phyloP scores from a whole-genome alignment of 345 rosid genomes.

The Noccaea bulbosa region DNA sequence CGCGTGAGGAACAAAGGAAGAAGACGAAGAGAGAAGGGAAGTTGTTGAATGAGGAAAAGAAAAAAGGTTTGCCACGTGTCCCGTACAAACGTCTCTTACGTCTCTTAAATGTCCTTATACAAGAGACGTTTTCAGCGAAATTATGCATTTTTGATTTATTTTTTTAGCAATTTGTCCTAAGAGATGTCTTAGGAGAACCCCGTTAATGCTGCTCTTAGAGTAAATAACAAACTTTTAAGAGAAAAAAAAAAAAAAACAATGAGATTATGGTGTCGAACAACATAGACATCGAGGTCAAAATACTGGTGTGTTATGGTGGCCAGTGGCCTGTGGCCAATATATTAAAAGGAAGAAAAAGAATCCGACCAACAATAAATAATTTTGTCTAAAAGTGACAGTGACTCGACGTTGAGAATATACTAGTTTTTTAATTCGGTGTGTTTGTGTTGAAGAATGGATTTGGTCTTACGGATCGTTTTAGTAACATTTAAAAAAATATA shows the following conservation, averaged over 20 bases:
- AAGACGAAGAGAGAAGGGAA: too few species aligned
- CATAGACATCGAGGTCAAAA: slow-evolving; percentile 23
- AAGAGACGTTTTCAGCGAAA: too few species aligned
- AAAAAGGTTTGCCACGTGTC: too few species aligned
- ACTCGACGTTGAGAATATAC: slow-evolving; percentile 41
- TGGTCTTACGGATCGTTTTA: slow-evolving; percentile 34
- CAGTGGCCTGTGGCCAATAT: slow-evolving; percentile 37
- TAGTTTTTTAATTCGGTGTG: slow-evolving; percentile 39
- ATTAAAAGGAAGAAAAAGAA: slow-evolving; percentile 31
- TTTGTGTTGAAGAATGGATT: slow-evolving; percentile 29
- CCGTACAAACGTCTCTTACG: too few species aligned
- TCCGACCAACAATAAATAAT: slow-evolving; percentile 36
- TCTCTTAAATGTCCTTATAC: too few species aligned
- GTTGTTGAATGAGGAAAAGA: too few species aligned
- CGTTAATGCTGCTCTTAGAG: too few species aligned
- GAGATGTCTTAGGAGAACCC: too few species aligned
- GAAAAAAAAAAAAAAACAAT: not conserved
- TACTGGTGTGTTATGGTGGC: slow-evolving; percentile 35
- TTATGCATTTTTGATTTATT: too few species aligned
- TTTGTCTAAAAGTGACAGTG: slow-evolving; percentile 43
- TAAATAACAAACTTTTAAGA: too few species aligned
- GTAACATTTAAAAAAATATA: not conserved
- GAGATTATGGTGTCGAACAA: slow-evolving; percentile 17
- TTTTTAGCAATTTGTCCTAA: too few species aligned
- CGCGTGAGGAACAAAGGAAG: slow-evolving; percentile 6